phyloP scores from a whole-genome alignment of 441 rosid species.

The Lepidium campestre region DNA sequence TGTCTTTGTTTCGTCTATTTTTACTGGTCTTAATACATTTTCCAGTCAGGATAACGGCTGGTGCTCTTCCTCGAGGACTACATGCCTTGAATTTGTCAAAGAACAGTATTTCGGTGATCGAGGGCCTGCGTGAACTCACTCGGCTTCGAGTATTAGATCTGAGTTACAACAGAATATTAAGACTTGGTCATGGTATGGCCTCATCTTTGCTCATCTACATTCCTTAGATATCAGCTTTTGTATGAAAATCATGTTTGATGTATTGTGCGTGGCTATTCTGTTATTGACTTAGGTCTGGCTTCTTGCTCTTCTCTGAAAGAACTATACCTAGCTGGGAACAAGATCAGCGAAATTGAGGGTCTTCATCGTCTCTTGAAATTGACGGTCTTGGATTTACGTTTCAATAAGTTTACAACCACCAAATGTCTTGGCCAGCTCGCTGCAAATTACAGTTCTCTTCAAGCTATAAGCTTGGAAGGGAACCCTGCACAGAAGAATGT shows the following conservation, averaged over 20 bases:
- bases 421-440: constrained; percentile 91
- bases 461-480: constrained; percentile 92
- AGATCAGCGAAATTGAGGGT: constrained; percentile 84
- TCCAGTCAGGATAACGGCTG: constrained; percentile 73
- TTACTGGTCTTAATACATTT: constrained; percentile 1
- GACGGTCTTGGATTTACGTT: constrained; percentile 75
- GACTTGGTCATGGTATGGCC: constrained; percentile 87
- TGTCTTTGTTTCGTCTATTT: not conserved
- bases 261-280: not conserved
- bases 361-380: constrained; percentile 88
- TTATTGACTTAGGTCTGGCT: constrained; percentile 57
- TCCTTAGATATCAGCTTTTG: not conserved
- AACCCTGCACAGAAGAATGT: constrained; percentile 95
- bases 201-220: not conserved
- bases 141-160: constrained; percentile 85
- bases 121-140: constrained; percentile 86
- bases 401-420: constrained; percentile 81
- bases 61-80: constrained; percentile 92
- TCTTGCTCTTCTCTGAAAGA: constrained; percentile 92
- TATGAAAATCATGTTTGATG: not conserved
- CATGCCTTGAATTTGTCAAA: constrained; percentile 72
- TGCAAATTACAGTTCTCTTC: constrained; percentile 86
- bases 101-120: constrained; percentile 75
- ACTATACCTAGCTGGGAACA: constrained; percentile 89
- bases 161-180: constrained; percentile 80